Evolutionary conservation across 352 stramenopile genomes (phyloP).

Genomic region (Globisporangium megalacanthum): DNA sequence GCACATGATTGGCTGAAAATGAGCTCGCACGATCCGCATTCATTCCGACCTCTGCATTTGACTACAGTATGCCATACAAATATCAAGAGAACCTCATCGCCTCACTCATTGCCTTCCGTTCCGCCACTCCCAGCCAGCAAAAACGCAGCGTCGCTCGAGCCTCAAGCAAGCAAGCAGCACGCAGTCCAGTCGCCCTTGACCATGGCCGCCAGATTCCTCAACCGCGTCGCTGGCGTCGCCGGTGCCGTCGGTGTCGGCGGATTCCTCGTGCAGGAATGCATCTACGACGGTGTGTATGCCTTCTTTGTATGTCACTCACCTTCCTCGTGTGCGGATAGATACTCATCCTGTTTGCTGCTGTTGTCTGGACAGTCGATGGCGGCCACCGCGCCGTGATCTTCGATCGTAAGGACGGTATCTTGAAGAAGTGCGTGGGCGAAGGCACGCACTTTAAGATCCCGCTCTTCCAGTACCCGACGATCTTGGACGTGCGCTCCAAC

Average conservation of each 20-base stretch:
- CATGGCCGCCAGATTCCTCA: constrained; percentile 73
- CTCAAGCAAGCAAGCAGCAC: constrained; percentile 5
- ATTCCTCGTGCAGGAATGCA: constrained; percentile 70
- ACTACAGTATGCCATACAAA: not conserved
- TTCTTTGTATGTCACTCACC: not conserved
- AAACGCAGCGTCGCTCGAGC: not conserved
- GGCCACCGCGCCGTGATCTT: constrained; percentile 99
- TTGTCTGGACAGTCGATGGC: constrained; percentile 89
- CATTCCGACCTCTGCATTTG: not conserved
- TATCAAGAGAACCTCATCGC: not conserved
- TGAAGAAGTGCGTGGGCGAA: constrained; percentile 93
- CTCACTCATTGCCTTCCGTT: not conserved
- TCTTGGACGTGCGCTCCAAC: constrained; percentile 98
- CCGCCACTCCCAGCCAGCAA: not conserved
- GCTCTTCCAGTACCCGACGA: constrained; percentile 95
- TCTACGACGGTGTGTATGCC: constrained; percentile 70
- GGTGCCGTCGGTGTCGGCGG: constrained; percentile 56
- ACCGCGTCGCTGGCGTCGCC: constrained; percentile 57
- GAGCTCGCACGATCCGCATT: not conserved
- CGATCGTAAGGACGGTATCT: constrained; percentile 97
- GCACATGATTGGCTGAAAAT: not conserved
- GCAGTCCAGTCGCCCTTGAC: not conserved
- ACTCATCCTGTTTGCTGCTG: not conserved
- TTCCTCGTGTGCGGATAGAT: not conserved
- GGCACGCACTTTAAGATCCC: constrained; percentile 99